phyloP scores from a whole-genome alignment of 2,329 filamentous ascomycete species.

The Penicillium sp. region DNA sequence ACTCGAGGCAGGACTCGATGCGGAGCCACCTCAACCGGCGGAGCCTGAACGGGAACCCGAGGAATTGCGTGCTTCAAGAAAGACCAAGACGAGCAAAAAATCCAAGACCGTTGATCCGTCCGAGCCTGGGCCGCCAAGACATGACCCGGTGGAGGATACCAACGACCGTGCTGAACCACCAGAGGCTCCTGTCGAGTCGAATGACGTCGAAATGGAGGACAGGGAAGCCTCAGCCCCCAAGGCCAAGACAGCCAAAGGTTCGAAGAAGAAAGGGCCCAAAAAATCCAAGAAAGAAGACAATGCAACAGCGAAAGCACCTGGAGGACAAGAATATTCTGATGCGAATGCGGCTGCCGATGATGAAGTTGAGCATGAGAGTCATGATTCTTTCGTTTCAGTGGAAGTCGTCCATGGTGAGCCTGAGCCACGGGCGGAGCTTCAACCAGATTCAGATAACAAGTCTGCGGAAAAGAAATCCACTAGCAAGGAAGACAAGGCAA shows the following conservation, averaged over 20 bases:
- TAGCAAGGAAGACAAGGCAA: conserved; percentile 26
- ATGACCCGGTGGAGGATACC: conserved; percentile 8
- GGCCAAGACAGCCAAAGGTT: conserved; percentile 15
- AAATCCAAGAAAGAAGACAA: conserved; percentile 20
- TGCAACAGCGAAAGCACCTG: conserved; percentile 4
- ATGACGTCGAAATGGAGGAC: conserved; percentile 9
- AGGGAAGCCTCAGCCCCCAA: conserved; percentile 16
- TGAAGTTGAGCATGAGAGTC: conserved; percentile 13
- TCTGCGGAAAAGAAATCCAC: conserved; percentile 22
- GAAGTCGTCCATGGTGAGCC: conserved; percentile 27
- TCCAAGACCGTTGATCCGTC: conserved; percentile 18
- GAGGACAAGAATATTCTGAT: conserved; percentile 6
- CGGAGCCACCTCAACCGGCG: conserved; percentile 46
- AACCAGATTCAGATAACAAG: conserved; percentile 16
- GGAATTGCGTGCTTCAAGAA: conserved; percentile 22
- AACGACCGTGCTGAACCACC: background rate
- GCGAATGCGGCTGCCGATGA: background rate
- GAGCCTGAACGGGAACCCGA: conserved; percentile 15
- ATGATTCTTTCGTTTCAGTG: conserved; percentile 29
- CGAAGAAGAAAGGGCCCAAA: conserved; percentile 21
- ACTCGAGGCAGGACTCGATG: conserved; percentile 59
- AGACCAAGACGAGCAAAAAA: conserved; percentile 29
- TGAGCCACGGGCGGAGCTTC: conserved; percentile 26
- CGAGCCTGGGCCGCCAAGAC: conserved; percentile 2
- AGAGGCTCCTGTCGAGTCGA: conserved; percentile 4